Percentiles rank a stretch among this genome's conserved stretches.
These are phyloP conservation scores for Apiospora aurea DNA, from an alignment of 2,329 filamentous ascomycete genomes.

Conservation along the genomic window DNA sequence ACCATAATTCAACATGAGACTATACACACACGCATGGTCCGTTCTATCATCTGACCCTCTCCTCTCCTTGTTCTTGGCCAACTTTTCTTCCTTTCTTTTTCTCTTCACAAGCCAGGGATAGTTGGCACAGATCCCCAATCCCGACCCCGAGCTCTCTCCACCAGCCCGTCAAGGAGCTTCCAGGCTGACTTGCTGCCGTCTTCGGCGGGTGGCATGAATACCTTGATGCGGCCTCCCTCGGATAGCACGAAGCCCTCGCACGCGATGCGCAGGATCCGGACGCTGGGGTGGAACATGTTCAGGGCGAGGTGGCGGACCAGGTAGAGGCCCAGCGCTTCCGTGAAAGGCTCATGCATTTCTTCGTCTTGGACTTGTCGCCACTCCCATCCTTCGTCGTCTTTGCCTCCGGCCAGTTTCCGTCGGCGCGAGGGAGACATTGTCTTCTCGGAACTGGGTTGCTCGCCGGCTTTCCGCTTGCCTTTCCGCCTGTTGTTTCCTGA, in stretches of 20 bases:
- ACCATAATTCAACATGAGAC: neutral
- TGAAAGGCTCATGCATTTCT: slow-evolving; percentile 48
- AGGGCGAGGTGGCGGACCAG: slow-evolving; percentile 60
- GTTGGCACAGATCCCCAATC: slow-evolving; percentile 1
- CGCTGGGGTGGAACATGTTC: slow-evolving; percentile 62
- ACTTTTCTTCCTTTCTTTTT: neutral
- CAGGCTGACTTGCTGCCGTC: slow-evolving; percentile 25
- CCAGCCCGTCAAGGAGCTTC: slow-evolving; percentile 30
- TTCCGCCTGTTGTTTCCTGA: neutral
- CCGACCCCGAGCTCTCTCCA: slow-evolving; percentile 12
- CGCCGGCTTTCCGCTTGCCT: slow-evolving; percentile 14
- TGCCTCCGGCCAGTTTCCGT: slow-evolving; percentile 50
- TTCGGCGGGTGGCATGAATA: slow-evolving; percentile 41
- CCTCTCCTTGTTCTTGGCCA: neutral
- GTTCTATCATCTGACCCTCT: neutral
- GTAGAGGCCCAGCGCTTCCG: slow-evolving; percentile 57
- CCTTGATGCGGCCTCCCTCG: slow-evolving; percentile 56
- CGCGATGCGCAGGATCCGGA: slow-evolving; percentile 59
- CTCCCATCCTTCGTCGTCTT: slow-evolving; percentile 60
- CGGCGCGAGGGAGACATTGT: slow-evolving; percentile 14
- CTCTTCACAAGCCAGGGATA: neutral
- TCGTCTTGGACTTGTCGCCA: slow-evolving; percentile 44
- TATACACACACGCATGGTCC: neutral
- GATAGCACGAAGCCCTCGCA: slow-evolving; percentile 64
- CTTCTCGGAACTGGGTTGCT: neutral